Evolutionary conservation across 1,284 basidiomycete species (phyloP), one percentile per base, ranked within the genome.

Genomic region (Melampsora larici-populina): DNA sequence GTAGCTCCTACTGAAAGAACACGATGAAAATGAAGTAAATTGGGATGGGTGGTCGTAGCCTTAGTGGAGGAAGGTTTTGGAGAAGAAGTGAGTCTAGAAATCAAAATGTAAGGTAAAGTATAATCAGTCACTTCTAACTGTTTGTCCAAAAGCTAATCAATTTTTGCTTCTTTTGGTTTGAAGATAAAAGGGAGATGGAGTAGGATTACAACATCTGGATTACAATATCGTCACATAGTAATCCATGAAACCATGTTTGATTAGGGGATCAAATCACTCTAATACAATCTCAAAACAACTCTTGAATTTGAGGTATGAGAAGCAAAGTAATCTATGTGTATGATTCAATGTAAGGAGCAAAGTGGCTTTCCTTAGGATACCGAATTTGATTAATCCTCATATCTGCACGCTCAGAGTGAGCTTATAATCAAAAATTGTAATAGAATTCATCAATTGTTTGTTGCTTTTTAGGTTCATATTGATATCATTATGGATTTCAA

Each of bases 401-500:
- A 90, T 93, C 80, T 97, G 93, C 87, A 89, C 97, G 79, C 89
- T 99, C 87, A 99, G 99, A 90, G 94, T 89, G 87, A 80, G 85
- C 81, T 15, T 55, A 55, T 24, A 24, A 49, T 26, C 60, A 48
- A 60, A 76, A 15, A 58, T 15, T 17, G 51, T 36, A 64, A n/a
- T 26, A 68, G n/a, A 17, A 55, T 18, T 13, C 36, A 4, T 36
- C 36, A 36, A 36, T 36, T 36, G 36, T 18, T 73, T 60, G 36
- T 3, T 62, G 75, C 18, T 17, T 0, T 17, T 9, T 78, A 98
- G 95, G 99, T 97, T 0, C 97, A 99, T 84, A 89, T 98, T 80
- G 97, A 99, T 84, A 92, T 99, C 80, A 88, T 99, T 71, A 90
- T 94, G 81, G 94, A 99, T 85, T 99, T 96, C 83, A 90, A 94